These are phyloP conservation scores for Kernera saxatilis DNA, from an alignment of 345 rosid species.

Conservation along the genomic window DNA sequence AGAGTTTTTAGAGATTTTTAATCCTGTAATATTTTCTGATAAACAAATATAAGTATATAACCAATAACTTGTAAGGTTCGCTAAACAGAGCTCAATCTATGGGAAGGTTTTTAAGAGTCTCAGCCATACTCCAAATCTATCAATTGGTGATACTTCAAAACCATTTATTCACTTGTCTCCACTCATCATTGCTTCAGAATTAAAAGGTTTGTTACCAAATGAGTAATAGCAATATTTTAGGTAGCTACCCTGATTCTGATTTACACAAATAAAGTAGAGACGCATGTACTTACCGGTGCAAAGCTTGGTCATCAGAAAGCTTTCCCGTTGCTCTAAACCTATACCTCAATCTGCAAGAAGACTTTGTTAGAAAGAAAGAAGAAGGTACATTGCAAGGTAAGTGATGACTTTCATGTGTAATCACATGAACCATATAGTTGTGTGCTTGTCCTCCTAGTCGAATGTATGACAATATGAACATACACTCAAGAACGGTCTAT, in stretches of 20 bases:
- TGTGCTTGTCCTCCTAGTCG: neutral
- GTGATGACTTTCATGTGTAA: neutral
- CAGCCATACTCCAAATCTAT: neutral
- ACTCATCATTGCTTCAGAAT: neutral
- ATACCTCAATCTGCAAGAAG: constrained; percentile 57
- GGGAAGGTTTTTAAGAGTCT: too few relatives aligned
- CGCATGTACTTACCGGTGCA: constrained; percentile 63
- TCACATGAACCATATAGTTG: constrained; percentile 2
- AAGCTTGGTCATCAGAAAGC: constrained; percentile 91
- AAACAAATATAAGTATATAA: too few relatives aligned
- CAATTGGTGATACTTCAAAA: constrained; percentile 2
- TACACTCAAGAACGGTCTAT: neutral
- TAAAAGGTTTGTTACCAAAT: neutral
- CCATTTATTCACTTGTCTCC: neutral
- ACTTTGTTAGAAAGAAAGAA: neutral
- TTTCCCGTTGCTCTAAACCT: constrained; percentile 97
- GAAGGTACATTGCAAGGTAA: neutral
- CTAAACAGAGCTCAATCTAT: too few relatives aligned
- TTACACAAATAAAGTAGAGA: constrained; percentile 8
- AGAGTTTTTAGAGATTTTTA: too few relatives aligned
- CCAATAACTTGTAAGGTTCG: too few relatives aligned
- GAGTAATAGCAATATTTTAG: neutral
- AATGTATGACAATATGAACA: neutral
- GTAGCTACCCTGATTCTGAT: neutral
- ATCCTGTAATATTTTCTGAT: too few relatives aligned